A percentile compares a stretch with the other conserved stretches of the same genome.
Conservation (phyloP, 2,329 filamentous ascomycete species). For the Apiospora arundinis region DNA sequence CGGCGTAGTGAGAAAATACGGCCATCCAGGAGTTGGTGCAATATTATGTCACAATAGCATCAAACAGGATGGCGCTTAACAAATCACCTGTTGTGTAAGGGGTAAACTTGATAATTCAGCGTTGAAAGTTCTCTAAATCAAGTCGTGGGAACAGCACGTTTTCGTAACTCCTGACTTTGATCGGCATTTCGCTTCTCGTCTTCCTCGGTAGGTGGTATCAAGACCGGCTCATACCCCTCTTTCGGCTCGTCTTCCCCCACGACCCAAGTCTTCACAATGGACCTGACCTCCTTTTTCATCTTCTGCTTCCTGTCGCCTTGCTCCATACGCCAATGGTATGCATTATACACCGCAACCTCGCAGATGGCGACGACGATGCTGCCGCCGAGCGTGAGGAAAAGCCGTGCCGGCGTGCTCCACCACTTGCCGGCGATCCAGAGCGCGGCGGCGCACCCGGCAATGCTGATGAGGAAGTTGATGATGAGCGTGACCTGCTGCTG, state of each 20-base stretch:
- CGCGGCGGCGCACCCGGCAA: constrained; percentile 77
- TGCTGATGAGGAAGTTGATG: constrained; percentile 87
- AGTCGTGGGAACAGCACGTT: constrained; percentile 1
- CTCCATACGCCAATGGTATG: constrained; percentile 74
- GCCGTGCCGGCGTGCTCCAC: constrained; percentile 74
- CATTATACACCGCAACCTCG: constrained; percentile 78
- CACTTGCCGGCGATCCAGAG: constrained; percentile 80
- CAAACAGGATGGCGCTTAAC: too few relatives aligned
- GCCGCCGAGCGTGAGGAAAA: constrained; percentile 75
- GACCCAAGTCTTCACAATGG: constrained; percentile 77
- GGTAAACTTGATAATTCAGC: too few relatives aligned
- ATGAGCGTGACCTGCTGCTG: constrained; percentile 85
- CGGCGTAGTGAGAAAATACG: too few relatives aligned
- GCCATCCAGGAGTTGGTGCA: too few relatives aligned
- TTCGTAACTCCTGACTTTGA: constrained; percentile 17
- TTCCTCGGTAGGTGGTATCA: constrained; percentile 25
- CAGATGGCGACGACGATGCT: constrained; percentile 74
- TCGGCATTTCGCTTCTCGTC: background rate
- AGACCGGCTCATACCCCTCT: constrained; percentile 22
- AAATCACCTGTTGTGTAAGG: too few relatives aligned
- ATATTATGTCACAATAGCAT: too few relatives aligned
- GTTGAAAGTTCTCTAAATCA: background rate
- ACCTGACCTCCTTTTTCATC: constrained; percentile 67
- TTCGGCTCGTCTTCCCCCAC: constrained; percentile 46
- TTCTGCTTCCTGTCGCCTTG: constrained; percentile 71